Evolutionary conservation across 2,329 filamentous ascomycete species (phyloP), one percentile per base, ranked within the genome.

Genomic region (Mariannaea sp.): DNA sequence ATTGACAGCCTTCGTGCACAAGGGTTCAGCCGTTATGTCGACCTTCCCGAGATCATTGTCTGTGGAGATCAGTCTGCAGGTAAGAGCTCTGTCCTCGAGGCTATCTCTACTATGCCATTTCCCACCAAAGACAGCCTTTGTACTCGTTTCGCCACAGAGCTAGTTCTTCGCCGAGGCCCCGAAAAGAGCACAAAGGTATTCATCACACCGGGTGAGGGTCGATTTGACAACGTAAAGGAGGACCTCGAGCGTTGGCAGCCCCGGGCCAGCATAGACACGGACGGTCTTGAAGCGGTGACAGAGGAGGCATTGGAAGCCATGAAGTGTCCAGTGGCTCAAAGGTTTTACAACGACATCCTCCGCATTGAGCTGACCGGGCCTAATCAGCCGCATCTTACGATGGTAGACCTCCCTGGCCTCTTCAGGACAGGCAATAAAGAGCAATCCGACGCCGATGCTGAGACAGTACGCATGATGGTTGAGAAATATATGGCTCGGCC

Each of bases 1-100:
- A 19, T 50, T 10, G 30, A 50, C 12, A n/a, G 20, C 3, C 67
- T 76, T 1, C 68, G 71, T 6, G 65, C 67, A 5, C 64, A 69
- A 8, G 71, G 71, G 2, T 64, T 75, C n/a, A 67, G 65, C 19
- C 66, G 68, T n/a, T 71, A 70, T 32, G 55, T 75, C 8, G 66
- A 65, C 13, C 60, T 79, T 0, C 78, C 78, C 1, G 74, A 80
- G 48, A 63, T 81, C 13, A 75, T 83, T 2, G 79, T 83, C 7
- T 83, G 79, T 47, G 84, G 85, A 1, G 80, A 86, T 48, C 83
- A 86, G 59, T 84, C 80, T 0, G 78, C 80, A 1, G 84, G 84
- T 2, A 88, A 88, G 67, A 85, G 81, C 43, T 87, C 83, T 0
- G 82, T 87, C 0, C 76, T 88, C 0, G 83, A 87, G 61, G 84